Percentiles rank a stretch among this genome's conserved stretches.
phyloP scores from a whole-genome alignment of 2,329 filamentous ascomycete genomes.

The Podosphaera leucotricha region DNA sequence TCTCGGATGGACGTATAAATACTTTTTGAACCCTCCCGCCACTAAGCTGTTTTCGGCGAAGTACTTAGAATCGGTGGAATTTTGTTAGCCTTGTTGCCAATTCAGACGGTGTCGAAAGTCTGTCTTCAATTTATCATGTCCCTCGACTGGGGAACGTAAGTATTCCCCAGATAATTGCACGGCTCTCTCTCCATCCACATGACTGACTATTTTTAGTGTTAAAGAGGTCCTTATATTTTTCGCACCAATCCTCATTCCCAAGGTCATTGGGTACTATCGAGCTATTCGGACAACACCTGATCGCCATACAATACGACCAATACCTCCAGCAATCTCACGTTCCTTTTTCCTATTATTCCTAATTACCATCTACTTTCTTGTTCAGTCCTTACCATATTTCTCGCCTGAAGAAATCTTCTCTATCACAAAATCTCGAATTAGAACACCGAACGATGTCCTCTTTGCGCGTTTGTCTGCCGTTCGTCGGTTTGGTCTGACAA shows the following conservation, averaged over 20 bases:
- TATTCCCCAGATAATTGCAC: constrained; percentile 17
- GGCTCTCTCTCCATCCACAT: too few species aligned
- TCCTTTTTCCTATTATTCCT: constrained; percentile 35
- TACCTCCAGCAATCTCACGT: constrained; percentile 29
- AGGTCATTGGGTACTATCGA: constrained; percentile 40
- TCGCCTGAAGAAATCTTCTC: constrained; percentile 63
- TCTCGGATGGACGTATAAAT: neutral
- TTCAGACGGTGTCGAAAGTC: too few species aligned
- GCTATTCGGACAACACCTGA: constrained; percentile 22
- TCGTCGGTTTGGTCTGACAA: constrained; percentile 27
- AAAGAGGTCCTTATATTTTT: constrained; percentile 27
- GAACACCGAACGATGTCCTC: constrained; percentile 64
- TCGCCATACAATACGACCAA: constrained; percentile 26
- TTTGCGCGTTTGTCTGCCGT: constrained; percentile 48
- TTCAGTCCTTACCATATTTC: constrained; percentile 42
- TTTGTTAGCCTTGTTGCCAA: too few species aligned
- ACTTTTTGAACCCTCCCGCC: neutral
- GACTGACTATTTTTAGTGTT: constrained; percentile 15
- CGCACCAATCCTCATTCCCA: constrained; percentile 48
- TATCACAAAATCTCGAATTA: constrained; percentile 55
- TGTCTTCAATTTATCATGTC: constrained; percentile 19
- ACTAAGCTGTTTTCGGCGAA: constrained; percentile 2
- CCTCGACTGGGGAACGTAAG: constrained; percentile 26
- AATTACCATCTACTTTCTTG: constrained; percentile 26
- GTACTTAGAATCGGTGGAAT: too few species aligned